Conservation (phyloP, 805 yeast species). For the Metschnikowia shivogae region DNA sequence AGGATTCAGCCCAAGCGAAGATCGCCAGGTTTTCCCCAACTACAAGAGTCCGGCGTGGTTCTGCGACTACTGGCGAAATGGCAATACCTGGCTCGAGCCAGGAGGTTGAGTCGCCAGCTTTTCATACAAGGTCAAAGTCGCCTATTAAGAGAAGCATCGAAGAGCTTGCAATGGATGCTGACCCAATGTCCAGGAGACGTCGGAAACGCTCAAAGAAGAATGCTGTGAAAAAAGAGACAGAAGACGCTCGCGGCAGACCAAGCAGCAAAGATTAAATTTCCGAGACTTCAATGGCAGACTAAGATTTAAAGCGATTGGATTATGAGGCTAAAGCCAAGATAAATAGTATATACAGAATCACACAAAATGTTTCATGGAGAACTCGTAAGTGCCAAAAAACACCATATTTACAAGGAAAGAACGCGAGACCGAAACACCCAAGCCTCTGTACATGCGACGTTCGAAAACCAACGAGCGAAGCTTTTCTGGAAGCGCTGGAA, state of each 20-base stretch:
- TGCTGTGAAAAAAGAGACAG: constrained; percentile 7
- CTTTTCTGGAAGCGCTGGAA: constrained; percentile 36
- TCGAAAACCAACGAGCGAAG: constrained; percentile 29
- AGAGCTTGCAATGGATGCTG: constrained; percentile 16
- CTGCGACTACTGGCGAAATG: too few species aligned
- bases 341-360: constrained; percentile 1
- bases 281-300: background rate
- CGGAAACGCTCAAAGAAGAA: constrained; percentile 7
- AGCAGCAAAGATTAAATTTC: constrained; percentile 6
- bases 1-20: background rate
- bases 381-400: constrained; percentile 71
- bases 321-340: too few species aligned
- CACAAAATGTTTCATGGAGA: constrained; percentile 52
- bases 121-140: constrained; percentile 17
- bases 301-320: background rate
- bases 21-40: background rate
- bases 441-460: constrained; percentile 64
- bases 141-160: constrained; percentile 18
- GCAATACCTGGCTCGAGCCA: background rate
- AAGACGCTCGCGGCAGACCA: constrained; percentile 8
- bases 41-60: background rate
- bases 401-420: constrained; percentile 71
- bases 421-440: constrained; percentile 69
- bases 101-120: constrained; percentile 16
- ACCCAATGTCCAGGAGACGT: constrained; percentile 10